A percentile compares a stretch with the other conserved stretches of the same genome.
Evolutionary conservation across 1,284 basidiomycete species (phyloP).

Genomic region (Rhizopogon parksii): DNA sequence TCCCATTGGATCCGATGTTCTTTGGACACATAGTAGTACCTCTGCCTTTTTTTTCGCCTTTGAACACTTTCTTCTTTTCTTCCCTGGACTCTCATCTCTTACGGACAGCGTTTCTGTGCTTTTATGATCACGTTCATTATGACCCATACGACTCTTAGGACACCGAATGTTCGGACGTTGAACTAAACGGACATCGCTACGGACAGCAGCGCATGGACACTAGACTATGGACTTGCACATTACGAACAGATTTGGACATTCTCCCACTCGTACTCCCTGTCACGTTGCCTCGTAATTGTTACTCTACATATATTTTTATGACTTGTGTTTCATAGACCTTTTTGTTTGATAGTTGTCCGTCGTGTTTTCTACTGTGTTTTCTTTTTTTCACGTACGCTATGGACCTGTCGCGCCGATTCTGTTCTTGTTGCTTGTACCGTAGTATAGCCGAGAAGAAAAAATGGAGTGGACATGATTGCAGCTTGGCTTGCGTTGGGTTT

Average conservation of each 20-base stretch:
- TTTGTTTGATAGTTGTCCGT: conserved; percentile 2
- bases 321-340: conserved; percentile 17
- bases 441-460: conserved; percentile 14
- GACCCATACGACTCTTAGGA: conserved; percentile 12
- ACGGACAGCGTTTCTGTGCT: conserved; percentile 8
- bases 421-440: conserved; percentile 1
- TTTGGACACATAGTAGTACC: neutral
- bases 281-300: conserved; percentile 19
- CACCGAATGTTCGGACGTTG: conserved; percentile 13
- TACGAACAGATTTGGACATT: conserved; percentile 10
- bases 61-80: neutral
- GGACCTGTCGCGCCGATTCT: neutral
- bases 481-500: too few species aligned
- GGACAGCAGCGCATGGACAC: conserved; percentile 10
- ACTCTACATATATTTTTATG: conserved; percentile 24
- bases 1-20: neutral
- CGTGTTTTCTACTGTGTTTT: neutral
- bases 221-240: conserved; percentile 16
- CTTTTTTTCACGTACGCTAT: conserved; percentile 1
- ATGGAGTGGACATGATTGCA: conserved; percentile 12
- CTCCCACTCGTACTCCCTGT: neutral
- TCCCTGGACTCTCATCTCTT: conserved; percentile 7
- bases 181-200: conserved; percentile 5
- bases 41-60: neutral
- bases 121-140: conserved; percentile 15